Base-by-base conservation (phyloP, 805 yeast genomes). In the Scheffersomyces stipitis region DNA sequence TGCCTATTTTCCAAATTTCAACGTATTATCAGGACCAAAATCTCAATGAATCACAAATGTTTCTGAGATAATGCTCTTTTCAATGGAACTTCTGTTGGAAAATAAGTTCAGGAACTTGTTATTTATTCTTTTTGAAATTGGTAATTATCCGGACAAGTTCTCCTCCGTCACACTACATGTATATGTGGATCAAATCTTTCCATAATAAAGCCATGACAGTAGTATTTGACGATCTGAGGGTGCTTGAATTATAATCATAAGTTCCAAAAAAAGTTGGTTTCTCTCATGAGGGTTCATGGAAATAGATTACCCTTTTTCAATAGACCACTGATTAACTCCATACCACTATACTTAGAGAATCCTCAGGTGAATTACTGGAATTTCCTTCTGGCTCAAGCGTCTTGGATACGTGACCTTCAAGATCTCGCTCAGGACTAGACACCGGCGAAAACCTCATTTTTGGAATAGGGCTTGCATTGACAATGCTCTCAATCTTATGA, bases 1-100 rank as follows among this genome's bases (percentile, higher is more conserved):
- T n/a, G n/a, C n/a, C n/a, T n/a, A n/a, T n/a, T n/a, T n/a, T n/a
- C n/a, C n/a, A n/a, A n/a, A n/a, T n/a, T n/a, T n/a, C n/a, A 91
- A 91, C 3, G 93, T 83, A 56, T 91, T 91, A 44, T 95, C 99
- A 0, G 99, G 98, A 58, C 93, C 93, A 45, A 91, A 83, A 58
- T 91, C 99, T 46, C 99, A 70, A 55, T 91, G 99, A 30, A 91
- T 82, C 3, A 93, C 82, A 13, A 87, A 85, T 15, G 82, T 80
- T 20, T 81, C 80, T 3, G 77, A 68, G 42, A 70, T 55, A 12
- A 71, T 63, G 1, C 56, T 46, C 2, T 70, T 70, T 26, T 83
- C 83, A n/a, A 39, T 45, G 7, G 39, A 40, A 9, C 39, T 42
- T 15, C 65, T 69, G 41, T 66, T 54, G 31, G 74, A 66, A 41